Percentiles rank a stretch among this genome's conserved stretches.
Evolutionary conservation across 257 asterid genomes (phyloP).

Genomic region (Cordia subcordata): DNA sequence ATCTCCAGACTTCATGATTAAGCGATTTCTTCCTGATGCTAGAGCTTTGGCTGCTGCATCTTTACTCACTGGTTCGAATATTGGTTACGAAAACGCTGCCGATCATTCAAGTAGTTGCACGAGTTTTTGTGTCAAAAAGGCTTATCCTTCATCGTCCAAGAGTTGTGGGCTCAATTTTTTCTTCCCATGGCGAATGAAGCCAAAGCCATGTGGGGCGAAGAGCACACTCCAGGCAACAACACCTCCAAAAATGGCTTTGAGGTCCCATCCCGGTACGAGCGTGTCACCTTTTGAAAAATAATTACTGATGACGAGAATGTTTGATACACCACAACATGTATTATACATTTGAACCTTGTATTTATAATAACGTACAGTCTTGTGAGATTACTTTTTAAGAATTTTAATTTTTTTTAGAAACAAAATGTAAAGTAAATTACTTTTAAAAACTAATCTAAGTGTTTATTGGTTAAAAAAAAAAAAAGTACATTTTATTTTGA

Average conservation of each 20-base stretch:
- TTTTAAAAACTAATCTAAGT: no score
- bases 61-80: constrained; percentile 4
- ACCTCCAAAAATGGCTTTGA: constrained; percentile 11
- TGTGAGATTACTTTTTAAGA: no score
- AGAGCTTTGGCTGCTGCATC: constrained; percentile 70
- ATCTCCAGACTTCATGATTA: constrained; percentile 55
- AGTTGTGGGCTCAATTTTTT: constrained; percentile 63
- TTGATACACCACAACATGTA: no score
- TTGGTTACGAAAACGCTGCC: constrained; percentile 6
- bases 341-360: no score
- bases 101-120: constrained; percentile 21
- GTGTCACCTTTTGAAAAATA: no score
- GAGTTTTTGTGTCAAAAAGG: constrained; percentile 25
- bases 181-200: constrained; percentile 57
- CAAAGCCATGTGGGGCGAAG: constrained; percentile 50
- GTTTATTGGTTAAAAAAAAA: no score
- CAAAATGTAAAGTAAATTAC: no score
- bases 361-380: no score
- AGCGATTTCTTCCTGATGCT: constrained; percentile 76
- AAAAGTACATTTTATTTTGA: no score
- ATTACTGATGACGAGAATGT: no score
- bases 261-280: no score
- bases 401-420: no score
- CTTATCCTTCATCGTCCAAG: constrained; percentile 29
- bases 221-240: constrained; percentile 32